A percentile compares a stretch with the other conserved stretches of the same genome.
Conservation (phyloP, 371 early-diverging fungal species). For the Astathelohania contejeani region DNA sequence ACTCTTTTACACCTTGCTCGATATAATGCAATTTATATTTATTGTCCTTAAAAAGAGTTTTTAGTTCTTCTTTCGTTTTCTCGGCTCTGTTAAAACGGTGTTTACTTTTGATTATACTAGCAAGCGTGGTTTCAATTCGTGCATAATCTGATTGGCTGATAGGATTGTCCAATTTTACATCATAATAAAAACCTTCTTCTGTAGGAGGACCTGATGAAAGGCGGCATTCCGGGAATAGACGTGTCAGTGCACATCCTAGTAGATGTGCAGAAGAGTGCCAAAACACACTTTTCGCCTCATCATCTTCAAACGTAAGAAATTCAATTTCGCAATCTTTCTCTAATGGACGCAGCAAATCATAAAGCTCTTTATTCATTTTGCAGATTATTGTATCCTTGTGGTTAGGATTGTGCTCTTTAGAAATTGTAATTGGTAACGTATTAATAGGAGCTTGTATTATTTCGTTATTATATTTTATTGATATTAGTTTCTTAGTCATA, state of each 20-base stretch:
- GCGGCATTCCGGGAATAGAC: slow-evolving; percentile 63
- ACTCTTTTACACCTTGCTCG: slow-evolving; percentile 60
- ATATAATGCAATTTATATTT: slow-evolving; percentile 38
- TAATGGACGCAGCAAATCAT: slow-evolving; percentile 73
- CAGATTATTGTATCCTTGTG: slow-evolving; percentile 34
- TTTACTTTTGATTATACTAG: slow-evolving; percentile 75
- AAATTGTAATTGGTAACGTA: no score
- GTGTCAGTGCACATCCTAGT: slow-evolving; percentile 68
- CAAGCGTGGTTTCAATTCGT: slow-evolving; percentile 64
- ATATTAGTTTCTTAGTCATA: no score
- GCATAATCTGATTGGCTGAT: slow-evolving; percentile 67
- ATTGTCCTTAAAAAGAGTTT: slow-evolving; percentile 78
- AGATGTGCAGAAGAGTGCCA: slow-evolving; percentile 99
- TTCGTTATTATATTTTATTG: no score
- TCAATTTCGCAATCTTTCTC: slow-evolving; percentile 64
- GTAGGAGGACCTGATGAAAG: slow-evolving; percentile 92
- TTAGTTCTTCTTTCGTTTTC: slow-evolving; percentile 68
- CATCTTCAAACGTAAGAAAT: slow-evolving; percentile 78
- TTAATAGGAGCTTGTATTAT: no score
- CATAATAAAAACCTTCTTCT: slow-evolving; percentile 96
- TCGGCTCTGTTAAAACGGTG: slow-evolving; percentile 76
- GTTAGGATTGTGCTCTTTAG: no score
- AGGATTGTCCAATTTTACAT: slow-evolving; percentile 61
- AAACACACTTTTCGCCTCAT: slow-evolving; percentile 75
- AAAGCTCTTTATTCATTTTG: slow-evolving; percentile 64